Evolutionary conservation across 2,329 filamentous ascomycete species (phyloP), one percentile per base, ranked within the genome.

Genomic region (Epichloe gansuensis): DNA sequence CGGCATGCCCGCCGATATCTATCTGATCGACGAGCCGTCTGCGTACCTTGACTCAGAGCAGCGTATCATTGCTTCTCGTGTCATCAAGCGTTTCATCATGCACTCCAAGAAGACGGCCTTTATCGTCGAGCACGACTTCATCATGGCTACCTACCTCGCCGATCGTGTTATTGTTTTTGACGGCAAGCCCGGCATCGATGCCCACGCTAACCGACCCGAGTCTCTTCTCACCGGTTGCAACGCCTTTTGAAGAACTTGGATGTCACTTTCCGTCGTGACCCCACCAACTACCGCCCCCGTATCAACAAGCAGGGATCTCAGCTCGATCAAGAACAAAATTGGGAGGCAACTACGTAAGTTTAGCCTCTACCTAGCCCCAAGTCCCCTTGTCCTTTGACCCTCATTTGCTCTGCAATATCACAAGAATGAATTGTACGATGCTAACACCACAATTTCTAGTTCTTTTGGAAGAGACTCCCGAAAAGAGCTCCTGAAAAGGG

Each of bases 81-180:
- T 98, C 67, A 98, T 98, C 76, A 98, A 98, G 80, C 86, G 93
- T 60, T 98, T 95, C 80, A 98, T 98, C 72, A 98, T 98, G 93
- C 91, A 98, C 77, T 85, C 90, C 63, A 97, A 97, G 83, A 97
- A 97, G 82, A 98, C 93, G 0, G 93, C 93, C 49, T 98, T 98
- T 70, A 83, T 98, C 61, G 91, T 98, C 68, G 93, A 98, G 83
- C 93, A 98, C 86, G 93, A 98, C 80, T 97, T 98, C 76, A 95
- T 97, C 75, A 96, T 97, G 91, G 81, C 80, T 46, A 83, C 78
- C 17, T 81, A 81, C 60, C 75, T 82, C 50, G 81, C 93, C 46
- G 94, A 98, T 66, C 88, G 93, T 60, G 93, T 98, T 69, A 98
- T 98, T 65, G 93, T 98, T 65, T 98, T 98, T 65, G 93, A 97